Conservation (phyloP, 495 filamentous ascomycete species). For the Penicillium samsonianum region DNA sequence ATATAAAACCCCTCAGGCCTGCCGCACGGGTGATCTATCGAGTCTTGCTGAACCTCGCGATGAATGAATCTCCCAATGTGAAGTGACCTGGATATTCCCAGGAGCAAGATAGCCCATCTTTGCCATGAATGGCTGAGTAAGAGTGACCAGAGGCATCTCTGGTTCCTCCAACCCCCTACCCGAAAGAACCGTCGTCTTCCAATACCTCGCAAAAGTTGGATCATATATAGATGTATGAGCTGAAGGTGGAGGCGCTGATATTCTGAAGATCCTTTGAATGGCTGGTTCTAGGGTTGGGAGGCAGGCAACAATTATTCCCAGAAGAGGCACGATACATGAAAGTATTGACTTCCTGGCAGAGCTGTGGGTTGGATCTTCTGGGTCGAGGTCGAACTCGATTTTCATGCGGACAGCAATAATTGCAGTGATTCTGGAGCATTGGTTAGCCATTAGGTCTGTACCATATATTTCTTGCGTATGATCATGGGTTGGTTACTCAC, state of each 20-base stretch:
- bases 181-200: conserved; percentile 19
- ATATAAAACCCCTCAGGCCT: background rate
- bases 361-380: conserved; percentile 18
- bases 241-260: conserved; percentile 5
- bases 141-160: conserved; percentile 26
- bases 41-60: conserved; percentile 27
- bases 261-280: conserved; percentile 9
- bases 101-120: conserved; percentile 24
- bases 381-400: conserved; percentile 9
- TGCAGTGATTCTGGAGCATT: conserved; percentile 14
- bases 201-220: conserved; percentile 12
- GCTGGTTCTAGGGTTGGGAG: conserved; percentile 19
- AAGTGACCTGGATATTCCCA: conserved; percentile 31
- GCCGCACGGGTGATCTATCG: conserved; percentile 11
- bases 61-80: conserved; percentile 35
- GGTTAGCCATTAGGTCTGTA: background rate
- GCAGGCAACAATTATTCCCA: conserved; percentile 27
- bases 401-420: conserved; percentile 22
- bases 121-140: conserved; percentile 21
- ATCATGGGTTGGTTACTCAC: conserved; percentile 11
- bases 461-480: background rate
- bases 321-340: conserved; percentile 9
- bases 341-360: conserved; percentile 23
- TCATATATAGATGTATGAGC: background rate
- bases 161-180: conserved; percentile 17